Base-by-base conservation (phyloP, 306 rosid genomes). In the Betula pendula region DNA sequence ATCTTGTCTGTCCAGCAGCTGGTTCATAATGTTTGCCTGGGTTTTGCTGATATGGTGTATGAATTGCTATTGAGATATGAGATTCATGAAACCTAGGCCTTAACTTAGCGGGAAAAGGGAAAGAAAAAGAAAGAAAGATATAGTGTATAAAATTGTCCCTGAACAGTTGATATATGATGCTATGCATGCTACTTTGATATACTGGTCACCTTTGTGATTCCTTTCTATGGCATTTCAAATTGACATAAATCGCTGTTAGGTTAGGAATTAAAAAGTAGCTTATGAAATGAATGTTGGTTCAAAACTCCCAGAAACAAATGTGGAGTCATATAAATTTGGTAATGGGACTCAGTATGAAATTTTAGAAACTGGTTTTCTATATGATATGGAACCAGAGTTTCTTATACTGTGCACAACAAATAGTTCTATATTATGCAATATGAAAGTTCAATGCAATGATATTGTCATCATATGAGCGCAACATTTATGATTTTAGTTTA, bases 1-100 rank as follows among this genome's bases (percentile, higher is more conserved):
- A 31, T 66, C 6, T 79, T 71, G 72, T 71, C 52, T 70, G 8
- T 65, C 22, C n/a, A 47, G 72, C 72, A 60, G 51, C 71, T 59
- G 71, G 22, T 68, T 40, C 49, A 63, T 63, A 12, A 35, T 27
- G 44, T 29, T n/a, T 50, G 33, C 7, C 27, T 13, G 15, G 19
- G 50, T 11, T 22, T 13, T 10, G 19, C 48, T 16, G 52, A 56
- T 43, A 56, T 59, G 71, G 48, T 55, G 12, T 70, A 42, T 70
- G 27, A 71, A 56, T 25, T 35, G 47, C 35, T n/a, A 22, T 71
- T 31, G 43, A 8, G 43, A 19, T 55, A 6, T 25, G 58, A 66
- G 65, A 66, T 66, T 12, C 5, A 10, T 22, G 67, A 59, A 59
- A 25, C 67, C 7, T 58, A 16, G 5, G 70, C 24, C 45, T 65